Evolutionary conservation across 2,329 filamentous ascomycete genomes (phyloP), one percentile per base, ranked within the genome.

Genomic region (Penicillium sp.): DNA sequence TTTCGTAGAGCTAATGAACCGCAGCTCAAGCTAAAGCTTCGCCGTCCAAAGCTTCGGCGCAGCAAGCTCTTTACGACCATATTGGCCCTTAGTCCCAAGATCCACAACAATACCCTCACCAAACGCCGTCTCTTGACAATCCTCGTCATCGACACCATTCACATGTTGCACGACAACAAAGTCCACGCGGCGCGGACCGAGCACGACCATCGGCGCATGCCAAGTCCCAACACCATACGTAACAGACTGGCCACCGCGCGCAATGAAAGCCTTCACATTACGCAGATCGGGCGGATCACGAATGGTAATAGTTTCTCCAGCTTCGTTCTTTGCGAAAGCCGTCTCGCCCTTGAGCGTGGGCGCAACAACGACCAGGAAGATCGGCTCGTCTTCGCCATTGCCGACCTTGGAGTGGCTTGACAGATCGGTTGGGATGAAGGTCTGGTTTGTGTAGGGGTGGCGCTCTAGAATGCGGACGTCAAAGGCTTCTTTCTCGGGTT

Each of bases 171-270:
- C 84, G 2, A 97, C 93, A 5, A 96, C 84, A 72, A 97, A 97
- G 69, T 94, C 91, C 44, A 97, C 79, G 18, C 86, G 81, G 50
- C 79, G 75, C 40, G 76, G 72, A 1, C 92, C 92, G 45, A 97
- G 74, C 14, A 91, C 92, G 13, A 92, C 89, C 93, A 99, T 97
- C 0, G 94, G 94, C 57, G 93, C 92, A 78, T 99, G 94, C 93
- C 88, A 99, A 50, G 92, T 97, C 5, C 91, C 94, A 1, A 90
- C 87, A 1, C 84, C 91, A 72, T 97, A 99, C 2, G 92, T 97
- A 13, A 99, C 91, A 10, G 91, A 92, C 77, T 96, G 91, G 21
- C 83, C 81, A 2, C 86, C 87, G 46, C 81, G 84, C 1, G 90
- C 92, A 51, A 95, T 76, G 70, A 97, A 99, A 0, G 92, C 93